phyloP scores from a whole-genome alignment of 371 early-diverging fungal species.

The Mortierella sp. region DNA sequence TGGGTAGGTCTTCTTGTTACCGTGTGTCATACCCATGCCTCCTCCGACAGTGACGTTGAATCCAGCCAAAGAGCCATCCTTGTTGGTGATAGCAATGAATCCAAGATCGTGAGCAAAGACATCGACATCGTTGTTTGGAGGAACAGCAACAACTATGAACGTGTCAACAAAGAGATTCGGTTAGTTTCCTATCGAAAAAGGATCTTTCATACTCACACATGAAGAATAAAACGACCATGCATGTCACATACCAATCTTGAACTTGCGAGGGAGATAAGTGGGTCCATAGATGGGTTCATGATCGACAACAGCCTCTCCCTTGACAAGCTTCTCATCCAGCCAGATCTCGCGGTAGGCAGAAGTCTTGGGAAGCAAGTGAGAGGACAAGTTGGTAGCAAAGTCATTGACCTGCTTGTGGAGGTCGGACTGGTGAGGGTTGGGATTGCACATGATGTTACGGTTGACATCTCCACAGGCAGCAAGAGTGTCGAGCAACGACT shows the following conservation, averaged over 20 bases:
- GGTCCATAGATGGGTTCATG: conserved; percentile 92
- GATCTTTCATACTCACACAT: not conserved
- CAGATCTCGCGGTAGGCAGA: conserved; percentile 96
- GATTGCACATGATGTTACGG: conserved; percentile 93
- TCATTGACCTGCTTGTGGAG: conserved; percentile 82
- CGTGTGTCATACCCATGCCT: conserved; percentile 97
- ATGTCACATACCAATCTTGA: conserved; percentile 74
- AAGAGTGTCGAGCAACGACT: conserved; percentile 85
- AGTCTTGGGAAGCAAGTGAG: conserved; percentile 85
- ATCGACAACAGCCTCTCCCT: conserved; percentile 78
- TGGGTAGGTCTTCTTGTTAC: conserved; percentile 96
- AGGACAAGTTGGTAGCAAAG: conserved; percentile 75
- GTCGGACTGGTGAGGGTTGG: conserved; percentile 82
- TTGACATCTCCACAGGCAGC: conserved; percentile 98
- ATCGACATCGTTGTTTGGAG: conserved; percentile 96
- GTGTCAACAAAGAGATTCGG: not conserved
- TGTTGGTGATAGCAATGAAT: conserved; percentile 87
- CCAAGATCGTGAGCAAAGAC: conserved; percentile 95
- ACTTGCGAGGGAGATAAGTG: conserved; percentile 94
- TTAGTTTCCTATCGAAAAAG: not conserved
- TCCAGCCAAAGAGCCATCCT: conserved; percentile 79
- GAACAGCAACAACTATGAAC: conserved; percentile 83
- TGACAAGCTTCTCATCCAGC: conserved; percentile 89
- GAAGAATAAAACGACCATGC: not conserved
- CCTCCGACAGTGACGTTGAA: conserved; percentile 95